These are phyloP conservation scores for Suaeda aralocaspica DNA, from an alignment of 148 eudicot species.

Conservation along the genomic window DNA sequence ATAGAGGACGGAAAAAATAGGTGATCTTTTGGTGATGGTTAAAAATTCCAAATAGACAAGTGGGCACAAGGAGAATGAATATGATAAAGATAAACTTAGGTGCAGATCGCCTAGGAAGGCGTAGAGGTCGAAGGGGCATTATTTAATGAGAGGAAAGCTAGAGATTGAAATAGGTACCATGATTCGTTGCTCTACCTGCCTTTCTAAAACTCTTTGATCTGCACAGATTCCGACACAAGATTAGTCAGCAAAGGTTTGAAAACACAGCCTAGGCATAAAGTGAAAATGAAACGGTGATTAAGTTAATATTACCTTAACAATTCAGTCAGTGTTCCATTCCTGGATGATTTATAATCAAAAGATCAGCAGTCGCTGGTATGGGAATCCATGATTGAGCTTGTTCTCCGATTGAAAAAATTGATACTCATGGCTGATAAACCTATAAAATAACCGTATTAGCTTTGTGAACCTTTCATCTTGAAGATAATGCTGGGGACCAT, in stretches of 20 bases:
- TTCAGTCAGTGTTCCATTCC: not conserved
- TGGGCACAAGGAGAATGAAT: constrained; percentile 43
- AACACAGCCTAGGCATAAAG: not conserved
- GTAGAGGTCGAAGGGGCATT: constrained; percentile 51
- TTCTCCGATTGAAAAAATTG: not conserved
- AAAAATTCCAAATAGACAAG: constrained; percentile 36
- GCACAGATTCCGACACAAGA: constrained; percentile 19
- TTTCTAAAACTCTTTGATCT: constrained; percentile 24
- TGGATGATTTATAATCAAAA: not conserved
- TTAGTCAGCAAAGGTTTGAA: not conserved
- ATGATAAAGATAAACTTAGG: constrained; percentile 39
- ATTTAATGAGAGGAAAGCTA: constrained; percentile 24
- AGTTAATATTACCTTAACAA: not conserved
- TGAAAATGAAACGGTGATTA: not conserved
- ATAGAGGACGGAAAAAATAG: constrained; percentile 76
- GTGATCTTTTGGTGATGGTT: constrained; percentile 51
- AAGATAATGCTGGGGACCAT: not conserved
- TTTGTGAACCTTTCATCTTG: not conserved
- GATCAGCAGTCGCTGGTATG: not conserved
- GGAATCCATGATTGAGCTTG: not conserved
- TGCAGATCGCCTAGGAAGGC: constrained; percentile 38
- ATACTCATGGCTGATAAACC: not conserved
- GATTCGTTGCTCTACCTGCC: constrained; percentile 10
- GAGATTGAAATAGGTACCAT: constrained; percentile 20
- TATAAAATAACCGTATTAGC: constrained; percentile 9